Conservation (phyloP, 176 grass and related monocot genomes). For the Carex parvula region DNA sequence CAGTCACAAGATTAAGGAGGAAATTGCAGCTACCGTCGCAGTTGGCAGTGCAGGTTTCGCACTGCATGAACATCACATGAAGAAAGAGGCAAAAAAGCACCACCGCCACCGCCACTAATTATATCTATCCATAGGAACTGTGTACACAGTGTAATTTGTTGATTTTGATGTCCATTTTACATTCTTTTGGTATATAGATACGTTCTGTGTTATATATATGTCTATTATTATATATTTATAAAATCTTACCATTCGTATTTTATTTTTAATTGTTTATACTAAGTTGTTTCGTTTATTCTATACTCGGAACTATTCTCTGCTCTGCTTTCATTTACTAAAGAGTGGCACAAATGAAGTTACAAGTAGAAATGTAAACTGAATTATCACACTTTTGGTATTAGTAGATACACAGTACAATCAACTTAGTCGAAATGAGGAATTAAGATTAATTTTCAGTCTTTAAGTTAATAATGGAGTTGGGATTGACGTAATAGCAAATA, state of each 20-base stretch:
- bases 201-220: not conserved
- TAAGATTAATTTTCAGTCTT: not conserved
- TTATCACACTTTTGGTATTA: not conserved
- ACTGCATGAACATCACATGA: conserved; percentile 13
- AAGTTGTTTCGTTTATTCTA: too few species aligned
- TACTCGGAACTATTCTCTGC: not conserved
- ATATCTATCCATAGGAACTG: not conserved
- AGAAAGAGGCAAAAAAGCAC: conserved; percentile 18
- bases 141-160: not conserved
- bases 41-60: conserved; percentile 19
- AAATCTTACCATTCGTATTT: not conserved
- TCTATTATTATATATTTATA: not conserved
- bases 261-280: not conserved
- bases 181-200: not conserved
- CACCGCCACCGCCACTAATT: not conserved
- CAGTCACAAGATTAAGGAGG: conserved; percentile 12
- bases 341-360: not conserved
- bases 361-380: not conserved
- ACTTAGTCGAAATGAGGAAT: too few species aligned
- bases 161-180: not conserved
- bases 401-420: not conserved
- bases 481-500: not conserved
- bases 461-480: not conserved
- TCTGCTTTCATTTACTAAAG: not conserved
- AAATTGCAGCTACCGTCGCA: conserved; percentile 14